Conservation (phyloP, 2,329 filamentous ascomycete species). For the Lasiodiplodia gonubiensis region DNA sequence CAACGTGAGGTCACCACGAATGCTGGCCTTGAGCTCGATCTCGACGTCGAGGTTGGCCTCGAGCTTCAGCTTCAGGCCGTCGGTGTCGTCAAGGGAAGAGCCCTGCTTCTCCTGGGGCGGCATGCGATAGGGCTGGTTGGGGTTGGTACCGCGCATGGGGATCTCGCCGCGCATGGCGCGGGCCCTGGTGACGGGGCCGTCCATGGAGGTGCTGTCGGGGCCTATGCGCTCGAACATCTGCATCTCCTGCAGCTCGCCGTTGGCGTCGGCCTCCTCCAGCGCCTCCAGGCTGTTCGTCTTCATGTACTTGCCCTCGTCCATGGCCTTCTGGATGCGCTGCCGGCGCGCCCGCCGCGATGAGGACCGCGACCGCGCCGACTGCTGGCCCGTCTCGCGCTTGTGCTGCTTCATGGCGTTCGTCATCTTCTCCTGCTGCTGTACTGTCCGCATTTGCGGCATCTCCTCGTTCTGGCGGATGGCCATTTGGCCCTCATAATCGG, state of each 20-base stretch:
- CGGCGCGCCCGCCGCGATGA: conserved; percentile 55
- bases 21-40: conserved; percentile 83
- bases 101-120: conserved; percentile 49
- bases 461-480: conserved; percentile 30
- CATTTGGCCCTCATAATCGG: conserved; percentile 37
- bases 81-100: conserved; percentile 58
- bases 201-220: conserved; percentile 61
- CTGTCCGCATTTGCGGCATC: conserved; percentile 47
- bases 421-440: conserved; percentile 54
- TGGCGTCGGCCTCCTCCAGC: conserved; percentile 59
- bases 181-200: conserved; percentile 61
- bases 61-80: conserved; percentile 73
- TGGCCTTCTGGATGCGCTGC: conserved; percentile 52
- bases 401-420: conserved; percentile 49
- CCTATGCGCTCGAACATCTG: conserved; percentile 62
- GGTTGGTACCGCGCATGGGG: conserved; percentile 58
- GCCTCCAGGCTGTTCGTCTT: conserved; percentile 56
- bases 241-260: conserved; percentile 54
- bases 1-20: conserved; percentile 82
- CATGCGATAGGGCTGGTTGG: conserved; percentile 55
- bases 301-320: conserved; percentile 58
- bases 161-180: conserved; percentile 61
- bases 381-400: conserved; percentile 45
- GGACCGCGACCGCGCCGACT: conserved; percentile 54
- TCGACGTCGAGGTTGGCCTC: conserved; percentile 83